Percentiles rank a stretch among this genome's conserved stretches.
These are phyloP conservation scores for Penicillium verrucosum DNA, from an alignment of 2,329 filamentous ascomycete species.

Conservation along the genomic window DNA sequence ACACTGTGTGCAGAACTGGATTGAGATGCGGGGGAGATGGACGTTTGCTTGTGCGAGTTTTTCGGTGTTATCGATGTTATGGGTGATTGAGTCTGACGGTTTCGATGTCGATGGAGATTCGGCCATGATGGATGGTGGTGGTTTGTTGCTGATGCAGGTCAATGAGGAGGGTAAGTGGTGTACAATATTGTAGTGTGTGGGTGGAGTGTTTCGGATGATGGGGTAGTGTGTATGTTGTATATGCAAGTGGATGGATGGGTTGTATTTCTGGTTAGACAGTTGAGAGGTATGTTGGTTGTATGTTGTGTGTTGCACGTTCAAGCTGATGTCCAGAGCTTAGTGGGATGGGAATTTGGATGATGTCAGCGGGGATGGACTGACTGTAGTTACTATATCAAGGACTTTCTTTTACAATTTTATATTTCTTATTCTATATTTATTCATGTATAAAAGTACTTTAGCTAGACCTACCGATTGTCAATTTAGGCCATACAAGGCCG, in stretches of 20 bases:
- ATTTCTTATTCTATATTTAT: neutral
- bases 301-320: neutral
- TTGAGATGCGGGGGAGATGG: constrained; percentile 69
- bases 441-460: neutral
- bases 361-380: constrained; percentile 14
- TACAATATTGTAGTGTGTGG: neutral
- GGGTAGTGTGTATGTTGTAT: neutral
- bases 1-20: constrained; percentile 90
- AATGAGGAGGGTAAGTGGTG: neutral
- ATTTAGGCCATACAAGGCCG: neutral
- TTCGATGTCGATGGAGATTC: neutral
- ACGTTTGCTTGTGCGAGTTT: neutral
- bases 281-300: neutral
- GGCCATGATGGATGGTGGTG: neutral
- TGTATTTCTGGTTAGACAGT: neutral
- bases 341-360: constrained; percentile 21
- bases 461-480: neutral
- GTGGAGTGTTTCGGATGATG: neutral
- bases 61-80: neutral
- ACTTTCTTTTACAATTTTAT: neutral
- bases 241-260: neutral
- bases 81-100: neutral
- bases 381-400: neutral
- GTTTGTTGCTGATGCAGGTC: neutral
- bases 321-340: neutral